These are phyloP conservation scores for Haplographium delicatum DNA, from an alignment of 495 filamentous ascomycete species.

Conservation along the genomic window DNA sequence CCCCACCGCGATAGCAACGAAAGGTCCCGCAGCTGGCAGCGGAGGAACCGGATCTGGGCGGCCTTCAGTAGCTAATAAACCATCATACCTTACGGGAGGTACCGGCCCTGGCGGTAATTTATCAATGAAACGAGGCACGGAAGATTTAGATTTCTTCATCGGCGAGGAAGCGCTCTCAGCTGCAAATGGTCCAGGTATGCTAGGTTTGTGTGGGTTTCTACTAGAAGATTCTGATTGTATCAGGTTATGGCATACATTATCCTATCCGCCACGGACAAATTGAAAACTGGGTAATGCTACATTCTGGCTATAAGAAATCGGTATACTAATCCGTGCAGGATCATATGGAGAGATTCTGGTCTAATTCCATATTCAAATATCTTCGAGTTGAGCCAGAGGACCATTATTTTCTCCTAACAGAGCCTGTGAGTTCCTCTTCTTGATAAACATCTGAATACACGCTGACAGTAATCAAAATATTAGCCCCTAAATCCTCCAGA, in stretches of 20 bases:
- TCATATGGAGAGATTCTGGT: constrained; percentile 99
- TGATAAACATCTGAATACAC: background rate
- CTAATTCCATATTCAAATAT: constrained; percentile 99
- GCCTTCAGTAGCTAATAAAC: constrained; percentile 87
- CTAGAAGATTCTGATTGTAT: constrained; percentile 21
- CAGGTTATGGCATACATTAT: constrained; percentile 92
- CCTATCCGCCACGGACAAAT: constrained; percentile 96
- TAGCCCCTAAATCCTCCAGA: constrained; percentile 96
- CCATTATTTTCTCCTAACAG: constrained; percentile 95
- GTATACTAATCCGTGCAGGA: constrained; percentile 50
- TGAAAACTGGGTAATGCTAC: constrained; percentile 78
- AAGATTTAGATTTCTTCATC: constrained; percentile 98
- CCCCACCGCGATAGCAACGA: constrained; percentile 96
- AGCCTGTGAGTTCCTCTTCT: constrained; percentile 60
- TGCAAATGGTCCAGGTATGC: constrained; percentile 70
- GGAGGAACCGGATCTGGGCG: constrained; percentile 77
- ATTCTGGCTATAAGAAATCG: background rate
- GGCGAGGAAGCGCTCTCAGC: constrained; percentile 91
- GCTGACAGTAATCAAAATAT: background rate
- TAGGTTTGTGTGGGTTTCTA: background rate
- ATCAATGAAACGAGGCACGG: constrained; percentile 88
- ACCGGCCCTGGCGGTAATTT: constrained; percentile 76
- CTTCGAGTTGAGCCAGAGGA: constrained; percentile 96
- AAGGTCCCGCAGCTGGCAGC: constrained; percentile 59
- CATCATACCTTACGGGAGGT: constrained; percentile 88